Evolutionary conservation across 345 rosid species (phyloP).

Genomic region (Murraya koenigii): DNA sequence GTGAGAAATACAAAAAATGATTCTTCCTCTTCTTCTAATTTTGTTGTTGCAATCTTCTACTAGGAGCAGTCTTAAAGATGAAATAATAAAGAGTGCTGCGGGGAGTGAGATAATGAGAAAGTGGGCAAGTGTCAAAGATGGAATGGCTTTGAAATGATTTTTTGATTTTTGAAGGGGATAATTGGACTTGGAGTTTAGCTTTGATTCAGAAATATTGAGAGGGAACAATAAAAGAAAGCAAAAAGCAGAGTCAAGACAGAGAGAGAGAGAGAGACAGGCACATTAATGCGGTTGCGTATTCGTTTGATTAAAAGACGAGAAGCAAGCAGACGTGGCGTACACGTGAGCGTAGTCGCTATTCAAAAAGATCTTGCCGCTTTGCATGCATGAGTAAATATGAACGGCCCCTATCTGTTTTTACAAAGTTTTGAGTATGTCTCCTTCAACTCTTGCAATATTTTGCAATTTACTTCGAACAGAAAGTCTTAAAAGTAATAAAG

Average conservation of each 20-base stretch:
- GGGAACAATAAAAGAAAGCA: slow-evolving; percentile 20
- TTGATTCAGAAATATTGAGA: slow-evolving; percentile 35
- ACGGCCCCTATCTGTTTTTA: background rate
- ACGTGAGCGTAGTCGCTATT: slow-evolving; percentile 18
- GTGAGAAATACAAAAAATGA: slow-evolving; percentile 37
- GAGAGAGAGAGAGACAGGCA: background rate
- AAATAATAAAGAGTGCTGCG: background rate
- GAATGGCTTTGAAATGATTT: slow-evolving; percentile 19
- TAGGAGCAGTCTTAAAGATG: slow-evolving; percentile 22
- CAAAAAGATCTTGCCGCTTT: background rate
- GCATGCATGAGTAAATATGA: slow-evolving; percentile 13
- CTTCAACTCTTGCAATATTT: no score
- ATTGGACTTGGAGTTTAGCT: background rate
- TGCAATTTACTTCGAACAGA: no score
- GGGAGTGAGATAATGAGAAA: slow-evolving; percentile 16
- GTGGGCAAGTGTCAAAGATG: slow-evolving; percentile 25
- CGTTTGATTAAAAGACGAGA: slow-evolving; percentile 21
- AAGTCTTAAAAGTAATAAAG: no score
- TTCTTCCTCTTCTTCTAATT: slow-evolving; percentile 12
- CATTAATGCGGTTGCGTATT: background rate
- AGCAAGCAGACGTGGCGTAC: slow-evolving; percentile 31
- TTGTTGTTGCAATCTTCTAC: background rate
- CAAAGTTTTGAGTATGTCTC: no score
- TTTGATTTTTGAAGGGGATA: background rate
- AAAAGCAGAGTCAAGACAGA: background rate